Percentiles rank a stretch among this genome's conserved stretches.
These are phyloP conservation scores for Geotrichum citri-aurantii DNA, from an alignment of 1,139 yeast genomes.

Conservation along the genomic window DNA sequence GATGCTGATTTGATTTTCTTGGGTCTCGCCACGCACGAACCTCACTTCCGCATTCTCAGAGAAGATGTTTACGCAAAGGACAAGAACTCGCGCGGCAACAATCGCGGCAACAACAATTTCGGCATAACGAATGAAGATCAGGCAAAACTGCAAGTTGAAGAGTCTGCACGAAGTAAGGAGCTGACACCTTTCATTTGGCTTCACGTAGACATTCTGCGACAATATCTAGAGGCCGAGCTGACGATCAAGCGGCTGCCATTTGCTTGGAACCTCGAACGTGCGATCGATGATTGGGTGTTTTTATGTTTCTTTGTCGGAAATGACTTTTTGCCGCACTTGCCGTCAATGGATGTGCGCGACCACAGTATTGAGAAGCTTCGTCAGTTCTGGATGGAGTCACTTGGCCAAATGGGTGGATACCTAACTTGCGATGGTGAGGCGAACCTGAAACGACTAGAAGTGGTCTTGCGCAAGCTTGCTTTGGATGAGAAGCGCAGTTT, in stretches of 20 bases:
- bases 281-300: constrained; percentile 98
- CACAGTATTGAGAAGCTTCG: constrained; percentile 82
- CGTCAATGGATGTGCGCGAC: constrained; percentile 90
- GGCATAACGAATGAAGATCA: constrained; percentile 27
- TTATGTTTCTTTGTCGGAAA: constrained; percentile 99
- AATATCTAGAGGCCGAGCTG: constrained; percentile 80
- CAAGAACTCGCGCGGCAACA: constrained; percentile 34
- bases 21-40: constrained; percentile 96
- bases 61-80: constrained; percentile 90
- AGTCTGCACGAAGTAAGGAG: constrained; percentile 49
- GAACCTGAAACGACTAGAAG: constrained; percentile 70
- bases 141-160: constrained; percentile 48
- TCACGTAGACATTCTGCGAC: constrained; percentile 80
- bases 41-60: constrained; percentile 87
- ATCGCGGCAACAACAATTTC: constrained; percentile 14
- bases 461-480: constrained; percentile 59
- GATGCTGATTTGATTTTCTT: constrained; percentile 97
- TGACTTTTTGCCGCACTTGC: constrained; percentile 95
- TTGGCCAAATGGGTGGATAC: constrained; percentile 66
- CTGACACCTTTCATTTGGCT: constrained; percentile 92
- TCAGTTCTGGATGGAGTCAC: constrained; percentile 70
- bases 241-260: constrained; percentile 60
- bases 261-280: constrained; percentile 84
- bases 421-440: constrained; percentile 86
- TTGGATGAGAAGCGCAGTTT: constrained; percentile 58